These are phyloP conservation scores for Cordyceps tenuipes DNA, from an alignment of 2,329 filamentous ascomycete species.

Conservation along the genomic window DNA sequence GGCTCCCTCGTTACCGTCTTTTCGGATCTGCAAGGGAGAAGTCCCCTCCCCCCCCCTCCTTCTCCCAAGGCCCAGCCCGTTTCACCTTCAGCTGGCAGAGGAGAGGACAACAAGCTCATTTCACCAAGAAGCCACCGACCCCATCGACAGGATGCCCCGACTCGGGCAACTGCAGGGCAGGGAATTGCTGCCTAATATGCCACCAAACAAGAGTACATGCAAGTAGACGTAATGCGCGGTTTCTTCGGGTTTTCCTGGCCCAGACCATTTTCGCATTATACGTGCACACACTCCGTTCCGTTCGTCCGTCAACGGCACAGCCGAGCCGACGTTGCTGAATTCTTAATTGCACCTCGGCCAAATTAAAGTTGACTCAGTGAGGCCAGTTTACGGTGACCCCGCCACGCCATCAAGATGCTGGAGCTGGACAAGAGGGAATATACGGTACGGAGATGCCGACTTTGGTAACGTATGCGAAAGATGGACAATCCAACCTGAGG, in stretches of 20 bases:
- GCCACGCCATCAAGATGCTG: neutral
- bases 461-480: neutral
- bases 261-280: neutral
- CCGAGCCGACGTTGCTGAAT: neutral
- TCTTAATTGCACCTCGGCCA: neutral
- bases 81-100: neutral
- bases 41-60: no score
- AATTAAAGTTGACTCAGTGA: neutral
- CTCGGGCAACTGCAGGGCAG: neutral
- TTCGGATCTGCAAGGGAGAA: neutral
- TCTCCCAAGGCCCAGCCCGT: neutral
- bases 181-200: neutral
- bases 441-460: neutral
- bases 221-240: neutral
- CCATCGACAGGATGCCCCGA: neutral
- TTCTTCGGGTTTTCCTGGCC: neutral
- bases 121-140: neutral
- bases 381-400: neutral
- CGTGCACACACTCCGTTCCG: neutral
- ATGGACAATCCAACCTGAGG: no score
- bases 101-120: neutral
- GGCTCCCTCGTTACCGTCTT: neutral
- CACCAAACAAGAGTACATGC: neutral
- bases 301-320: neutral
- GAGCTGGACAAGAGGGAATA: neutral